phyloP scores from a whole-genome alignment of 768 basidiomycete genomes.

The Pleurotus cornucopiae region DNA sequence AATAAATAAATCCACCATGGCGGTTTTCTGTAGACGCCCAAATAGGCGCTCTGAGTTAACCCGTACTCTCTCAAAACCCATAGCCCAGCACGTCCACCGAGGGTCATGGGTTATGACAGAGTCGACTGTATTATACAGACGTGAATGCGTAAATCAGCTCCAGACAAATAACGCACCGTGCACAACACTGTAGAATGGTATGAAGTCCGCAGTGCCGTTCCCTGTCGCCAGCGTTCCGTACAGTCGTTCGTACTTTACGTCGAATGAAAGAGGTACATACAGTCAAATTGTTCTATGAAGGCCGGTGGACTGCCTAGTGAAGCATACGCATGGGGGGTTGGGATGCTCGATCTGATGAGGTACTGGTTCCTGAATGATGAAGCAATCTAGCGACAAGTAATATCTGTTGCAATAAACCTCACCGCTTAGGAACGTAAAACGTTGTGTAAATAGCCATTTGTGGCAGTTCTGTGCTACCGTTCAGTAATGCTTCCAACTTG shows the following conservation, averaged over 20 bases:
- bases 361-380: constrained; percentile 51
- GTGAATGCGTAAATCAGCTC: not conserved
- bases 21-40: no score
- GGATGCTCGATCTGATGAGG: constrained; percentile 54
- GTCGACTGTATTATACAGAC: not conserved
- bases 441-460: constrained; percentile 79
- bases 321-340: constrained; percentile 47
- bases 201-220: constrained; percentile 52
- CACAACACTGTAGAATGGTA: constrained; percentile 44
- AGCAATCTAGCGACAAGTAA: not conserved
- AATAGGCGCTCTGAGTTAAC: no score
- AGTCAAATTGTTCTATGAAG: constrained; percentile 42
- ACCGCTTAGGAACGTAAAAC: constrained; percentile 72
- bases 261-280: constrained; percentile 16
- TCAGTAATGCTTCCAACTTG: not conserved
- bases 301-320: constrained; percentile 32
- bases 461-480: constrained; percentile 59
- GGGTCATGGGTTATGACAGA: no score
- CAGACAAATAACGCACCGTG: constrained; percentile 32
- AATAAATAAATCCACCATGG: no score
- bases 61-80: no score
- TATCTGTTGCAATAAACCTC: constrained; percentile 5
- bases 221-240: constrained; percentile 26
- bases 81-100: no score
- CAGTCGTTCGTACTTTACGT: not conserved